Conservation (phyloP, 176 grass and related monocot species). For the Aechmea fasciata region DNA sequence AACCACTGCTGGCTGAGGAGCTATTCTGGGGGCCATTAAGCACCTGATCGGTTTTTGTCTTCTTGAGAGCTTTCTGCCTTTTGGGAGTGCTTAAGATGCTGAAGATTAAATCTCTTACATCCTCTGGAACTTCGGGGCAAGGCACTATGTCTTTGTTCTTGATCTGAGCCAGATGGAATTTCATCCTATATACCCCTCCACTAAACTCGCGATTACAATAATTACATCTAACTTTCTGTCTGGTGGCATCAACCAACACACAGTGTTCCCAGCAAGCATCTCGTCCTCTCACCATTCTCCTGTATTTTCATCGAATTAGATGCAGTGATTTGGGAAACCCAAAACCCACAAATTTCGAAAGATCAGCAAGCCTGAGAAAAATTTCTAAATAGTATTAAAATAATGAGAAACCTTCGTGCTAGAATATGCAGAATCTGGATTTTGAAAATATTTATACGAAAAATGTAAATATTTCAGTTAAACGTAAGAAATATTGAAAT, state of each 20-base stretch:
- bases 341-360: neutral
- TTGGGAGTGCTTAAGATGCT: constrained; percentile 18
- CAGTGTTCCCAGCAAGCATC: constrained; percentile 27
- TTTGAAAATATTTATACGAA: no score
- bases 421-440: no score
- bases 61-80: constrained; percentile 17
- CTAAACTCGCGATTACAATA: constrained; percentile 21
- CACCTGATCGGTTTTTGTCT: constrained; percentile 4
- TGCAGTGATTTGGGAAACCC: constrained; percentile 1
- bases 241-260: constrained; percentile 22
- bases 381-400: neutral
- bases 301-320: neutral
- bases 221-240: constrained; percentile 26
- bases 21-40: constrained; percentile 16
- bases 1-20: constrained; percentile 13
- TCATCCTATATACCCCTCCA: constrained; percentile 25
- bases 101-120: constrained; percentile 14
- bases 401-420: no score
- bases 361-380: neutral
- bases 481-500: no score
- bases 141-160: constrained; percentile 25
- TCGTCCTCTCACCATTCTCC: constrained; percentile 23
- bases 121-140: constrained; percentile 17
- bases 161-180: constrained; percentile 25
- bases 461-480: no score